These are phyloP conservation scores for Tuber magnatum DNA, from an alignment of 495 filamentous ascomycete species.

Conservation along the genomic window DNA sequence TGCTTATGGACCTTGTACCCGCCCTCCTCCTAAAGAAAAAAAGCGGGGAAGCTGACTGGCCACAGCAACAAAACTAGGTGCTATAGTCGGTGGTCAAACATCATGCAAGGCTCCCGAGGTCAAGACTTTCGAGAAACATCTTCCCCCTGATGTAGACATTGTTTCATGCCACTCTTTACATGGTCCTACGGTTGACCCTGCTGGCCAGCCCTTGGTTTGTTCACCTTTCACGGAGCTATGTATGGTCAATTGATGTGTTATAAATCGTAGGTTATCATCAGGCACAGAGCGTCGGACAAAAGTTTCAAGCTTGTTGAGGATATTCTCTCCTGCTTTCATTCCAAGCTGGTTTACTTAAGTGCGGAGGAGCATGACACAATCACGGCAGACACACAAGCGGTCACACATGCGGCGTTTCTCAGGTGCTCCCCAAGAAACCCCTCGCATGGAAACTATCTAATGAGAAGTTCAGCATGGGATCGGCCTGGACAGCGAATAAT, in stretches of 20 bases:
- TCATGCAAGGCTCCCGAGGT: slow-evolving; percentile 98
- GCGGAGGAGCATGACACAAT: slow-evolving; percentile 88
- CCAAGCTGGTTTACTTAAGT: slow-evolving; percentile 75
- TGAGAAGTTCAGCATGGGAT: slow-evolving; percentile 64
- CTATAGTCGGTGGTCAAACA: slow-evolving; percentile 94
- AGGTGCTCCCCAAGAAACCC: slow-evolving; percentile 15
- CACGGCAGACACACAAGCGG: slow-evolving; percentile 95
- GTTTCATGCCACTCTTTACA: slow-evolving; percentile 96
- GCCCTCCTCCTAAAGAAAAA: neutral
- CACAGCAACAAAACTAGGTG: slow-evolving; percentile 81
- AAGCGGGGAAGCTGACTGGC: slow-evolving; percentile 6
- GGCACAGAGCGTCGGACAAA: slow-evolving; percentile 74
- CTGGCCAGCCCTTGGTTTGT: slow-evolving; percentile 73
- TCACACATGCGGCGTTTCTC: slow-evolving; percentile 93
- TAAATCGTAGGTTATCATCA: slow-evolving; percentile 63
- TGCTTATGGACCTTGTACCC: slow-evolving; percentile 82
- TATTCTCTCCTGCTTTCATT: slow-evolving; percentile 72
- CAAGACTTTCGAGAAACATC: slow-evolving; percentile 78
- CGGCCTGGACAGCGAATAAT: slow-evolving; percentile 84
- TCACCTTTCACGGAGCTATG: neutral
- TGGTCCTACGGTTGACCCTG: slow-evolving; percentile 80
- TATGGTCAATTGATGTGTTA: neutral
- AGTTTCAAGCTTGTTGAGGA: slow-evolving; percentile 69
- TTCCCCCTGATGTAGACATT: slow-evolving; percentile 84
- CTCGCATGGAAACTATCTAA: slow-evolving; percentile 5